These are phyloP conservation scores for Blakeslea trispora DNA, from an alignment of 371 early-diverging fungal genomes.

Conservation along the genomic window DNA sequence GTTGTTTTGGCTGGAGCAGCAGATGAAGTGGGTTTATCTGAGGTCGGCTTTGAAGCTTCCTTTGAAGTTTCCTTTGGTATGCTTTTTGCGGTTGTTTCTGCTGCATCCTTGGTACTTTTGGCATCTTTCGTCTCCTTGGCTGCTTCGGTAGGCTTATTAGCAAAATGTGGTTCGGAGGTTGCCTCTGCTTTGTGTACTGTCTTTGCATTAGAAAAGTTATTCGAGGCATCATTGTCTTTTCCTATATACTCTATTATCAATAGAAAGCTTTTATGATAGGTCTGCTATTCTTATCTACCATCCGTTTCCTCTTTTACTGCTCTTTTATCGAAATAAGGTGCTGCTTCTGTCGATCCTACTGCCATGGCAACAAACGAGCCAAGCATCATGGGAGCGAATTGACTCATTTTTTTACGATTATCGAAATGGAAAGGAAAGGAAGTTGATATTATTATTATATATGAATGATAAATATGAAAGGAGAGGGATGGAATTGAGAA, in stretches of 20 bases:
- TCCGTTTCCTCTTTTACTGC: slow-evolving; percentile 19
- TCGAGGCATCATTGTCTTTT: not conserved
- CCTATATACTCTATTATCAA: not conserved
- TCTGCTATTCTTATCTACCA: slow-evolving; percentile 3
- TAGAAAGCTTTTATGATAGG: not conserved
- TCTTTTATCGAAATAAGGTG: slow-evolving; percentile 18
- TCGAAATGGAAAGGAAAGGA: not conserved
- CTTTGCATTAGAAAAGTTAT: not conserved
- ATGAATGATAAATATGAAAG: slow-evolving; percentile 5
- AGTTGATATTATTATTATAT: not conserved
- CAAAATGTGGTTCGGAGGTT: not conserved
- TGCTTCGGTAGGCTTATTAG: not conserved
- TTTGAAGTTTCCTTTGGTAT: not conserved
- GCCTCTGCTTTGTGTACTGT: not conserved
- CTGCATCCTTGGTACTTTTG: slow-evolving; percentile 10
- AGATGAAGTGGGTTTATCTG: too few relatives aligned
- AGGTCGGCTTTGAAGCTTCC: not conserved
- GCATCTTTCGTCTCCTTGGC: not conserved
- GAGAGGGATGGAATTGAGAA: slow-evolving; percentile 16
- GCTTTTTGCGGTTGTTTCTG: not conserved
- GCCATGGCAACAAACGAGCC: slow-evolving; percentile 16
- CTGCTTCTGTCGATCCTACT: slow-evolving; percentile 13
- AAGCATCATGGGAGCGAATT: slow-evolving; percentile 9
- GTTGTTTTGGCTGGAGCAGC: not conserved
- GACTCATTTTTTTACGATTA: slow-evolving; percentile 13